Percentiles rank a stretch among this genome's conserved stretches.
Conservation (phyloP, 208 protist genomes). For the Acanthamoeba sp. region DNA sequence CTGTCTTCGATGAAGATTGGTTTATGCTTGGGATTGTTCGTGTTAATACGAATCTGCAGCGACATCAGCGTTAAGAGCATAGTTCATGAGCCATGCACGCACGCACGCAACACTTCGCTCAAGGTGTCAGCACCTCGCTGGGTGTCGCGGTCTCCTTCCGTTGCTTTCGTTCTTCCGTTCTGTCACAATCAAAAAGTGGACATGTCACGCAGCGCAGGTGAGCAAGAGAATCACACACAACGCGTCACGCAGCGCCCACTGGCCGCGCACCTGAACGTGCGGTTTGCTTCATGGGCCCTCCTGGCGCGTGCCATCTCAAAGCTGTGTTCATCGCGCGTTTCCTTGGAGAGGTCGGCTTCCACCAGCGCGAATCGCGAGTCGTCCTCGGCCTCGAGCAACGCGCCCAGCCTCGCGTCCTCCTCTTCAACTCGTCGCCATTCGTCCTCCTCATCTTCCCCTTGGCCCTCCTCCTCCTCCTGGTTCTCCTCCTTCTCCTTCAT, state of each 20-base stretch:
- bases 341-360: background rate
- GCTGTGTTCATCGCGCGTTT: background rate
- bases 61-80: background rate
- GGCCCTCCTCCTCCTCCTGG: background rate
- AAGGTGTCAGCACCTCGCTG: background rate
- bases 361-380: background rate
- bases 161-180: background rate
- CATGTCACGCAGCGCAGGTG: background rate
- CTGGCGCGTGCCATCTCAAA: background rate
- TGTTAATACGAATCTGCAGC: constrained; percentile 3
- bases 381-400: background rate
- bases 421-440: background rate
- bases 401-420: background rate
- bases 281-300: background rate
- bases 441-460: background rate
- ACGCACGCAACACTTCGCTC: too few species aligned
- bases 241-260: too few species aligned
- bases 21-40: background rate
- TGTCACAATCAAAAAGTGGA: background rate
- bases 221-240: too few species aligned
- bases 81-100: too few species aligned
- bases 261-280: background rate
- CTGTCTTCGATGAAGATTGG: background rate
- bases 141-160: background rate
- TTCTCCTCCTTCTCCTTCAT: background rate